Conservation (phyloP, 1,139 yeast genomes). For the Maudiozyma humilis region DNA sequence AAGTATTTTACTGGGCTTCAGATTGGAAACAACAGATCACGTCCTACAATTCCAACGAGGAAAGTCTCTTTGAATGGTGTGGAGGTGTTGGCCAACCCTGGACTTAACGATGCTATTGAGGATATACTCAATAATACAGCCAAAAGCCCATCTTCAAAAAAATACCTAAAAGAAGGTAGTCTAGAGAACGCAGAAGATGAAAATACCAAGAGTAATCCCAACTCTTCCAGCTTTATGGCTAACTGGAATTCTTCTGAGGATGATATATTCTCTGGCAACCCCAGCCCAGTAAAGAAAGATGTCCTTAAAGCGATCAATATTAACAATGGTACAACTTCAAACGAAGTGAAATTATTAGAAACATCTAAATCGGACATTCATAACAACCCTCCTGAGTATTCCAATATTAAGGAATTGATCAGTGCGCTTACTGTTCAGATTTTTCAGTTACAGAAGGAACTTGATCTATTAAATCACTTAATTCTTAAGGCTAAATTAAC, state of each 20-base stretch:
- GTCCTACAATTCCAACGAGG: background rate
- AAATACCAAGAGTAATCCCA: background rate
- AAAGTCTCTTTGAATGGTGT: conserved; percentile 8
- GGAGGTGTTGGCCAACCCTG: conserved; percentile 17
- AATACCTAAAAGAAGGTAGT: background rate
- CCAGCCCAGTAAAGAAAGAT: background rate
- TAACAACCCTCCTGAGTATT: conserved; percentile 4
- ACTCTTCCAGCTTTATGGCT: background rate
- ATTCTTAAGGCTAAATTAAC: conserved; percentile 75
- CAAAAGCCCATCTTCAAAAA: conserved; percentile 2
- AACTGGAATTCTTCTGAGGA: background rate
- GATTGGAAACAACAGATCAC: background rate
- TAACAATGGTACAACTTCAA: too few relatives aligned
- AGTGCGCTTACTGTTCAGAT: conserved; percentile 32
- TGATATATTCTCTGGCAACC: background rate
- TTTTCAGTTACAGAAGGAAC: conserved; percentile 54
- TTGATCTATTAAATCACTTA: conserved; percentile 55
- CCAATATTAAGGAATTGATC: conserved; percentile 59
- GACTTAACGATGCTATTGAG: conserved; percentile 18
- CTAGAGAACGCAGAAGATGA: background rate
- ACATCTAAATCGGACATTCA: too few relatives aligned
- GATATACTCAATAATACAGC: conserved; percentile 14
- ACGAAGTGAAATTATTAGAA: too few relatives aligned
- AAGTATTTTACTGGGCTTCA: conserved; percentile 8
- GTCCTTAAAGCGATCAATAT: too few relatives aligned